Evolutionary conservation across 2,329 filamentous ascomycete species (phyloP).

Genomic region (Lecanosticta acicola): DNA sequence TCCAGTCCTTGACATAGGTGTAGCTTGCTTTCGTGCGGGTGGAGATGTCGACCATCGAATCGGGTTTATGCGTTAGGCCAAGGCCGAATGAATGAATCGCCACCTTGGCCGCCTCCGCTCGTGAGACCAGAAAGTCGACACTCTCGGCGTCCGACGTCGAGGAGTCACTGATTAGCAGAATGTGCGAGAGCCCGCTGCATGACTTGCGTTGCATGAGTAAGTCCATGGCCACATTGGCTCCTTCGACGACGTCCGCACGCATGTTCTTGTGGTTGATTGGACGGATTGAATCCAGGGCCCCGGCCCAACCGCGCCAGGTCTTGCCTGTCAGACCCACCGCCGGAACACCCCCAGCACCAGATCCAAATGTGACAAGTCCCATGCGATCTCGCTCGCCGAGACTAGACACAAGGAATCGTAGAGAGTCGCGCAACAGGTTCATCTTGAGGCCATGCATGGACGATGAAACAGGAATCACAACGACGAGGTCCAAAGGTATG

Average conservation of each 20-base stretch:
- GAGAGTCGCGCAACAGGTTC: slow-evolving; percentile 81
- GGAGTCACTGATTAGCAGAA: slow-evolving; percentile 94
- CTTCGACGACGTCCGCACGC: slow-evolving; percentile 92
- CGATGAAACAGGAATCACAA: slow-evolving; percentile 93
- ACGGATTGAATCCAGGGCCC: slow-evolving; percentile 77
- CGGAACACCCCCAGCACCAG: slow-evolving; percentile 84
- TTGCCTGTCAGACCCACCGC: slow-evolving; percentile 98
- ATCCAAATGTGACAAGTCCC: slow-evolving; percentile 95
- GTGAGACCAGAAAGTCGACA: slow-evolving; percentile 94
- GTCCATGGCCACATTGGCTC: slow-evolving; percentile 97
- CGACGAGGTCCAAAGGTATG: slow-evolving; percentile 89
- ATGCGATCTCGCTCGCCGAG: slow-evolving; percentile 92
- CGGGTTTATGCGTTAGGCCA: slow-evolving; percentile 94
- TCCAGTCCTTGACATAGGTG: slow-evolving; percentile 99
- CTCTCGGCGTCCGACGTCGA: slow-evolving; percentile 91
- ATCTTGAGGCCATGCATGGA: slow-evolving; percentile 99
- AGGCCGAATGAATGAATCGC: slow-evolving; percentile 94
- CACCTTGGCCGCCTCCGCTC: slow-evolving; percentile 96
- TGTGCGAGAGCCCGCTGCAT: slow-evolving; percentile 89
- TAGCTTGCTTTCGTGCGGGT: slow-evolving; percentile 94
- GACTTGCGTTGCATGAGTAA: slow-evolving; percentile 95
- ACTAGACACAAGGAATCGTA: slow-evolving; percentile 84
- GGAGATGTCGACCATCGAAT: slow-evolving; percentile 97
- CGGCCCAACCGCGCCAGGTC: slow-evolving; percentile 85
- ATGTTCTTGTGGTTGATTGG: slow-evolving; percentile 95